phyloP scores from a whole-genome alignment of 2,329 filamentous ascomycete species.

The Apiospora sp. region DNA sequence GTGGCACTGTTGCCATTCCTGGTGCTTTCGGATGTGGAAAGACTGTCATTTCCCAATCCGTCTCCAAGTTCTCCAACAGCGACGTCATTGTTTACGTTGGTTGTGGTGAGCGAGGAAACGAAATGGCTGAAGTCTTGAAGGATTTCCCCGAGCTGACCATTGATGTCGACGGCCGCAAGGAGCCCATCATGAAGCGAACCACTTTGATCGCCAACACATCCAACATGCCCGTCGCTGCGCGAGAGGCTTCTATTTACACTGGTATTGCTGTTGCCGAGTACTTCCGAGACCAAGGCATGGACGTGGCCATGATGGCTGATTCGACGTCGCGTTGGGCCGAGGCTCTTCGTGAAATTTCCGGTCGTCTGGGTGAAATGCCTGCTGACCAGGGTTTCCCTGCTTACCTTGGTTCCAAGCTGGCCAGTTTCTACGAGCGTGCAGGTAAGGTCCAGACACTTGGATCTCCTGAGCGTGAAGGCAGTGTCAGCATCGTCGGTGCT shows the following conservation, averaged over 20 bases:
- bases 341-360: conserved; percentile 97
- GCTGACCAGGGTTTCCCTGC: conserved; percentile 99
- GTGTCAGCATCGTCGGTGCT: conserved; percentile 96
- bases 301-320: conserved; percentile 99
- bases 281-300: conserved; percentile 94
- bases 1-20: conserved; percentile 96
- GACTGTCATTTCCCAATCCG: conserved; percentile 97
- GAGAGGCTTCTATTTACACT: conserved; percentile 98
- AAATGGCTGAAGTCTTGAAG: conserved; percentile 99
- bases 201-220: conserved; percentile 98
- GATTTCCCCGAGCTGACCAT: conserved; percentile 99
- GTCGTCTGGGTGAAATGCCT: conserved; percentile 99
- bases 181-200: conserved; percentile 99
- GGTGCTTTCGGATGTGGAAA: conserved; percentile 99
- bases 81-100: conserved; percentile 99
- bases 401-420: conserved; percentile 94
- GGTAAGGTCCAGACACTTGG: conserved; percentile 86
- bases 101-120: conserved; percentile 90
- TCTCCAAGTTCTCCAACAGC: conserved; percentile 99
- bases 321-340: conserved; percentile 98
- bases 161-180: conserved; percentile 90
- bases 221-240: conserved; percentile 98
- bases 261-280: conserved; percentile 95
- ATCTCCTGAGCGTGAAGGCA: conserved; percentile 86
- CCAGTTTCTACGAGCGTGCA: conserved; percentile 98